phyloP scores from a whole-genome alignment of 192 early-diverging fungal species.

The Podochytrium sp. region DNA sequence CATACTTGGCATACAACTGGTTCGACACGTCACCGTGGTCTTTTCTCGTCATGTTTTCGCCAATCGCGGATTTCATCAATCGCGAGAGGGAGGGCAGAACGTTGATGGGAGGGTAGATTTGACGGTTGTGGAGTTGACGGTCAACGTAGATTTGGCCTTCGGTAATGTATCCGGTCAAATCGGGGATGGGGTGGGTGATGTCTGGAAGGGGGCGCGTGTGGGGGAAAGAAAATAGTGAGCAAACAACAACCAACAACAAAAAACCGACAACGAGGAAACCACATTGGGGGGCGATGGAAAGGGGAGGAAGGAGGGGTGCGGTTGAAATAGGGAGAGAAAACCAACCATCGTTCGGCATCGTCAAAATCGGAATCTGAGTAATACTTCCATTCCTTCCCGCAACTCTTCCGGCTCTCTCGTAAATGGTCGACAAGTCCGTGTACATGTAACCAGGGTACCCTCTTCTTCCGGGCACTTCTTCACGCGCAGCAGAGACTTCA shows the following conservation, averaged over 20 bases:
- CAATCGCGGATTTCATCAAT: conserved; percentile 99
- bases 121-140: conserved; percentile 97
- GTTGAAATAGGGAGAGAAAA: too few relatives aligned
- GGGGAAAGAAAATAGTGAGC: too few relatives aligned
- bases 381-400: conserved; percentile 97
- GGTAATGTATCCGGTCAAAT: conserved; percentile 99
- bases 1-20: conserved; percentile 99
- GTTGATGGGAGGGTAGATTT: conserved; percentile 99
- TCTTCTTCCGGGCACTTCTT: conserved; percentile 99
- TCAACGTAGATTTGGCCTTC: conserved; percentile 99
- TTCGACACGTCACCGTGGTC: conserved; percentile 99
- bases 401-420: conserved; percentile 98
- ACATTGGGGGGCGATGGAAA: too few relatives aligned
- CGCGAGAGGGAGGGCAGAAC: conserved; percentile 97
- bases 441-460: conserved; percentile 99
- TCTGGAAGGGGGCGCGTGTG: too few relatives aligned
- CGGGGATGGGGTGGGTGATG: conserved; percentile 99
- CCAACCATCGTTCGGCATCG: conserved; percentile 99
- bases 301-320: too few relatives aligned
- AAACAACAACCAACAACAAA: background rate
- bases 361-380: conserved; percentile 99
- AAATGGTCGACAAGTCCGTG: conserved; percentile 99
- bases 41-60: conserved; percentile 95
- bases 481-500: conserved; percentile 98
- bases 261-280: too few relatives aligned